Conservation (phyloP, 148 eudicot genomes). For the Mesembryanthemum crystallinum region DNA sequence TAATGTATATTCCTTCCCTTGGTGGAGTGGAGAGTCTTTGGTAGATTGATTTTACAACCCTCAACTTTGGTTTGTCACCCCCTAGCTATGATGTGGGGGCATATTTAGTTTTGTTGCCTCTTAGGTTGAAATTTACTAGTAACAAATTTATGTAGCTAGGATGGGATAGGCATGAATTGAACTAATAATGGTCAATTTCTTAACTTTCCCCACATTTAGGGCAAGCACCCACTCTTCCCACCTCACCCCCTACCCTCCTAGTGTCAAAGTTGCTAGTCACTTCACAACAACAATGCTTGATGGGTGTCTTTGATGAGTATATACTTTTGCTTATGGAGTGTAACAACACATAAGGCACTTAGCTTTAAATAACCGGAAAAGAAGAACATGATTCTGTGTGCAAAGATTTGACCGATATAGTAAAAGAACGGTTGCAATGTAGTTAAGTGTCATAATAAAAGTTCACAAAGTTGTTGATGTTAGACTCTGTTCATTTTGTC, state of each 20-base stretch:
- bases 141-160: neutral
- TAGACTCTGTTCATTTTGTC: too few relatives aligned
- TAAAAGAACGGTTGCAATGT: too few relatives aligned
- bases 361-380: too few relatives aligned
- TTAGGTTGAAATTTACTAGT: neutral
- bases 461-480: too few relatives aligned
- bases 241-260: neutral
- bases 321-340: too few relatives aligned
- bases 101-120: neutral
- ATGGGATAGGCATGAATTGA: neutral
- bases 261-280: neutral
- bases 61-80: constrained; percentile 13
- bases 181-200: neutral
- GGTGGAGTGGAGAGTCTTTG: constrained; percentile 13
- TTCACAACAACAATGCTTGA: neutral
- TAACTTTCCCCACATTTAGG: neutral
- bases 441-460: too few relatives aligned
- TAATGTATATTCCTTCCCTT: neutral
- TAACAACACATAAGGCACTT: too few relatives aligned
- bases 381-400: too few relatives aligned
- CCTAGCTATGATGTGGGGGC: neutral
- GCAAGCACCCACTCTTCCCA: neutral
- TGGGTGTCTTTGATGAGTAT: too few relatives aligned
- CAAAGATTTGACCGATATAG: too few relatives aligned
- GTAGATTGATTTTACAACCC: constrained; percentile 24